Evolutionary conservation across 257 asterid genomes (phyloP).

Genomic region (Solanum pennellii): DNA sequence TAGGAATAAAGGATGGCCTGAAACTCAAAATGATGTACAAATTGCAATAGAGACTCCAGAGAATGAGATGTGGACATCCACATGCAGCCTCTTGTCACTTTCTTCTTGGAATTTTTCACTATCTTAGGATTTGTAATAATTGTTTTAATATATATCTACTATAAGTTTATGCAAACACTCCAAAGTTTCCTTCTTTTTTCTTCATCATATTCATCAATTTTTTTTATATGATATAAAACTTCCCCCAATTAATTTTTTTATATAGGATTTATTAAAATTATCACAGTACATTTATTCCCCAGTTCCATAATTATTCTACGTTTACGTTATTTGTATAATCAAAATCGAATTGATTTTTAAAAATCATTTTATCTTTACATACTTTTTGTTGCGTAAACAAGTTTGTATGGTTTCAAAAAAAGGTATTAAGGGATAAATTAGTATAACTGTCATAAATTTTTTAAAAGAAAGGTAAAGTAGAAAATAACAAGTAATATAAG

Average conservation of each 20-base stretch:
- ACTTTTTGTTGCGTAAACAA: neutral
- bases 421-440: neutral
- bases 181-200: slow-evolving; percentile 17
- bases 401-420: neutral
- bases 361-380: neutral
- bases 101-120: slow-evolving; percentile 22
- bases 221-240: too few species aligned
- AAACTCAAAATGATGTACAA: neutral
- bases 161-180: slow-evolving; percentile 14
- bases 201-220: slow-evolving; percentile 2
- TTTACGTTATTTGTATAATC: neutral
- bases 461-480: too few species aligned
- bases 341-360: neutral
- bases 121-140: slow-evolving; percentile 3
- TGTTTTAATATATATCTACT: neutral
- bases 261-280: neutral
- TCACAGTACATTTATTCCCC: neutral
- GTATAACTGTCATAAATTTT: too few species aligned
- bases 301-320: neutral
- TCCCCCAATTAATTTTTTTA: neutral
- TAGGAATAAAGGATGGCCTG: slow-evolving; percentile 11
- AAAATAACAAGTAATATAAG: too few species aligned
- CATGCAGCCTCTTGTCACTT: slow-evolving; percentile 32
- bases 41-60: neutral
- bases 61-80: slow-evolving; percentile 38